Base-by-base conservation (phyloP, 768 basidiomycete genomes). In the Phanerodontia chrysosporium region DNA sequence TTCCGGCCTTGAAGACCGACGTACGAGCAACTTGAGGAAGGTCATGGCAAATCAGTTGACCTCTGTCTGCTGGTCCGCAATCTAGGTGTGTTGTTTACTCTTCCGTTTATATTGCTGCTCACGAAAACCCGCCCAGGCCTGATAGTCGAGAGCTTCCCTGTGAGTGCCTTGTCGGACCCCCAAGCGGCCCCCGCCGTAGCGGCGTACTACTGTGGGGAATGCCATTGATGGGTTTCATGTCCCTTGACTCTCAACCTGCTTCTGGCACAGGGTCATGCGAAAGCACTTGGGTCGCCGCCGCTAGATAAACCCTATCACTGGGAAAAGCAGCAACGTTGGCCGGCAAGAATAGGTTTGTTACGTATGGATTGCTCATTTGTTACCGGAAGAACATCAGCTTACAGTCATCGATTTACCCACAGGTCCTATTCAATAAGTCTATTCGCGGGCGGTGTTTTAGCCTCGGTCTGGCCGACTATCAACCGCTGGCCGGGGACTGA, bases 391-490 rank as follows among this genome's bases (percentile, higher is more conserved):
- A 22, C 35, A 25, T 36, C 42, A 22, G 13, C 52, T 42, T 24
- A n/a, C 52, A 7, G 25, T 42, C 12, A 56, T 56, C 55, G 55
- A 56, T 56, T 16, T 56, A 18, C 55, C 44, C 55, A 56, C 55
- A 46, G n/a, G 35, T 18, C 18, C 53, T 24, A 56, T 45, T 56
- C 29, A 45, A 16, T 56, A 10, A 42, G 27, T 56, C 27, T 48
- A 56, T 27, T 56, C 18, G 28, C 39, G 21, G 21, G 28, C 55
- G 32, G 44, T 42, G 55, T 16, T 29, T 45, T 22, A 13, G 32
- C 56, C 39, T 25, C 56, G 56, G 45, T 57, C 45, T 49, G 45
- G 55, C 55, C 55, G 55, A 56, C 55, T 45, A 56, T 56, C 55
- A 56, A 18, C 55, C 55, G 55, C 16, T 35, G 27, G 13, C 21